Evolutionary conservation across 2,329 filamentous ascomycete species (phyloP), one percentile per base, ranked within the genome.

Genomic region (Sclerotiophoma versabilis): DNA sequence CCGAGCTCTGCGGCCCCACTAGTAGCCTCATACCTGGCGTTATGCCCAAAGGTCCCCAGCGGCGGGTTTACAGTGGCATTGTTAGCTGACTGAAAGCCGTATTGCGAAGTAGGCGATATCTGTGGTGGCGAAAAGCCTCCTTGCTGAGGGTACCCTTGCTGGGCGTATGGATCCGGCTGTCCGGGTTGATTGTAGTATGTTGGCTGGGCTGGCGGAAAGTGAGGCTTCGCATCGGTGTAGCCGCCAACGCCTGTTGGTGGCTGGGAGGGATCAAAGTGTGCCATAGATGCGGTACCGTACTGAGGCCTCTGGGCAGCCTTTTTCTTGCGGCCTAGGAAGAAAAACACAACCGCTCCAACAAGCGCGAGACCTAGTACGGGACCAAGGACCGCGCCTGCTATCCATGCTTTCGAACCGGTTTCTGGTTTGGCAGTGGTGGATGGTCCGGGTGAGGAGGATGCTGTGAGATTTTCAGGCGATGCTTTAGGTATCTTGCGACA

Each of bases 371-470:
- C 68, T 30, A 66, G 22, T 17, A 71, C 25, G 9, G 66, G 63
- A 9, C 69, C 68, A 6, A 64, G 55, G 5, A 71, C 66, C 7
- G 58, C 67, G 15, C 69, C 69, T 27, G 65, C 67, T 23, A 72
- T 71, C 69, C 67, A 71, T 9, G 62, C 64, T 49, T 71, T 71
- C 11, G 64, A 68, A 8, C 44, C 20, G n/a, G 59, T 54, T 2
- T 29, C 32, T 30, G 37, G 25, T 10, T 27, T 17, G 26, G 34
- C 22, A 6, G 15, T 14, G 6, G 51, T 46, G 11, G 34, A 19
- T 12, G 29, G 15, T 37, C 25, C 41, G 3, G 42, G 29, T 7
- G 20, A 29, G 6, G 52, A 50, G 41, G 23, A 30, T 29, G 49
- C 38, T 50, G n/a, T 36, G 17, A 11, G 12, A 4, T 8, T 5